These are phyloP conservation scores for Podaxis sp. DNA, from an alignment of 768 basidiomycete genomes.

Conservation along the genomic window DNA sequence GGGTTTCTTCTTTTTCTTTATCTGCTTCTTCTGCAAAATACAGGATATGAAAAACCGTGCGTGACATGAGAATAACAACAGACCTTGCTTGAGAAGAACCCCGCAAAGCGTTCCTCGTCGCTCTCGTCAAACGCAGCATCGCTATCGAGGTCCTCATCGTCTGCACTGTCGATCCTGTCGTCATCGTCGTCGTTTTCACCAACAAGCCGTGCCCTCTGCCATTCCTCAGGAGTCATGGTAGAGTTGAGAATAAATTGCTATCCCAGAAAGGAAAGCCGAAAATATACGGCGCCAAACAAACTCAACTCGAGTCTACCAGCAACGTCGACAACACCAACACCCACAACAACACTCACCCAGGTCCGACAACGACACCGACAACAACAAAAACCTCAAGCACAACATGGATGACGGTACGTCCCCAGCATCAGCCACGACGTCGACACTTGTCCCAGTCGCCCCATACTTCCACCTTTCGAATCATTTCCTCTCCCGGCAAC, in stretches of 20 bases:
- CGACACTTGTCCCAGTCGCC: conserved; percentile 51
- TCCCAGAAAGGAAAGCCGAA: conserved; percentile 11
- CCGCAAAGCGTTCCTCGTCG: conserved; percentile 77
- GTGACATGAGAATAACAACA: conserved; percentile 20
- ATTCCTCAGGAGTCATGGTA: conserved; percentile 23
- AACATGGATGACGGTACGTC: conserved; percentile 75
- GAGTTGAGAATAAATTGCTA: neutral
- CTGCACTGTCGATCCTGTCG: conserved; percentile 57
- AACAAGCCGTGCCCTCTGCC: conserved; percentile 45
- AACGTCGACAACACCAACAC: conserved; percentile 5
- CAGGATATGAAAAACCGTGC: conserved; percentile 2
- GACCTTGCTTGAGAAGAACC: conserved; percentile 53
- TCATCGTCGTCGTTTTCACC: conserved; percentile 53
- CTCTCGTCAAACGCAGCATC: conserved; percentile 84
- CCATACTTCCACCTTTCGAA: conserved; percentile 24
- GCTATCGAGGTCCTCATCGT: conserved; percentile 86
- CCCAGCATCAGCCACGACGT: conserved; percentile 73
- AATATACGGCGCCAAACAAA: conserved; percentile 13
- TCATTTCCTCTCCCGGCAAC: conserved; percentile 15
- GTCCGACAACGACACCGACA: conserved; percentile 16
- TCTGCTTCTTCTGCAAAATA: conserved; percentile 24
- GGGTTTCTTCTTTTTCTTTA: conserved; percentile 29
- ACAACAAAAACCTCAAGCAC: conserved; percentile 22
- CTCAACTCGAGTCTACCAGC: conserved; percentile 2
- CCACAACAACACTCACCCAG: conserved; percentile 1